phyloP scores from a whole-genome alignment of 2,329 filamentous ascomycete species.

The Leptosphaerulina australis region DNA sequence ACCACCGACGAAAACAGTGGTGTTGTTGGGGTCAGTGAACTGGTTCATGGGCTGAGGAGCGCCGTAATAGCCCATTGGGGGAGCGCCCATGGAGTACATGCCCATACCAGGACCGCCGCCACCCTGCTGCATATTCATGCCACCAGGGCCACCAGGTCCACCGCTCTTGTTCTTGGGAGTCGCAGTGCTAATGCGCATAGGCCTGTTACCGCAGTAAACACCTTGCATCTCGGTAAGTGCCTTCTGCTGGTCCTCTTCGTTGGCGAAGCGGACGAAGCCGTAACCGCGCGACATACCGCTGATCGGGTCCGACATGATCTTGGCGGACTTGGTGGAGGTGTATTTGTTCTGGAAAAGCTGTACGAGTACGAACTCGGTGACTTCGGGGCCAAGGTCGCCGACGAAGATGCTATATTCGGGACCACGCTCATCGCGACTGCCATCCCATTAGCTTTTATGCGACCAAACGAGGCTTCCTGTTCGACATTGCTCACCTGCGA shows the following conservation, averaged over 20 bases:
- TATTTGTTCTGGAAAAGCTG: slow-evolving; percentile 97
- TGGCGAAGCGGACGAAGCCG: slow-evolving; percentile 95
- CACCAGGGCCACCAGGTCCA: slow-evolving; percentile 60
- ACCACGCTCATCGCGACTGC: slow-evolving; percentile 83
- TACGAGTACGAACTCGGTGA: slow-evolving; percentile 97
- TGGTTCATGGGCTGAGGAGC: slow-evolving; percentile 91
- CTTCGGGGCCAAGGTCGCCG: slow-evolving; percentile 94
- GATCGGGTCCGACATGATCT: slow-evolving; percentile 99
- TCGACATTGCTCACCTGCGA: slow-evolving; percentile 68
- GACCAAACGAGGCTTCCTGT: background rate
- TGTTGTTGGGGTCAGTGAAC: slow-evolving; percentile 99
- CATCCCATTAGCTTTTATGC: slow-evolving; percentile 13
- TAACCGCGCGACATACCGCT: slow-evolving; percentile 97
- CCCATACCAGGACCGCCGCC: slow-evolving; percentile 53
- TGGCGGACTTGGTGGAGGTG: slow-evolving; percentile 97
- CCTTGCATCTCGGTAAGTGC: slow-evolving; percentile 98
- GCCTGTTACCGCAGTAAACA: slow-evolving; percentile 97
- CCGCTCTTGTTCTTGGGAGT: slow-evolving; percentile 89
- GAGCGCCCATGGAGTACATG: slow-evolving; percentile 73
- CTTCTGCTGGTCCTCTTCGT: slow-evolving; percentile 94
- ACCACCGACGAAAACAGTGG: slow-evolving; percentile 96
- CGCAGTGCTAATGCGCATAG: slow-evolving; percentile 97
- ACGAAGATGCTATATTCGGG: slow-evolving; percentile 98
- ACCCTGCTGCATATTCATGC: slow-evolving; percentile 58
- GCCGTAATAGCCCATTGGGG: slow-evolving; percentile 69